phyloP scores from a whole-genome alignment of 208 protist species.

The Leishmania aethiopica region DNA sequence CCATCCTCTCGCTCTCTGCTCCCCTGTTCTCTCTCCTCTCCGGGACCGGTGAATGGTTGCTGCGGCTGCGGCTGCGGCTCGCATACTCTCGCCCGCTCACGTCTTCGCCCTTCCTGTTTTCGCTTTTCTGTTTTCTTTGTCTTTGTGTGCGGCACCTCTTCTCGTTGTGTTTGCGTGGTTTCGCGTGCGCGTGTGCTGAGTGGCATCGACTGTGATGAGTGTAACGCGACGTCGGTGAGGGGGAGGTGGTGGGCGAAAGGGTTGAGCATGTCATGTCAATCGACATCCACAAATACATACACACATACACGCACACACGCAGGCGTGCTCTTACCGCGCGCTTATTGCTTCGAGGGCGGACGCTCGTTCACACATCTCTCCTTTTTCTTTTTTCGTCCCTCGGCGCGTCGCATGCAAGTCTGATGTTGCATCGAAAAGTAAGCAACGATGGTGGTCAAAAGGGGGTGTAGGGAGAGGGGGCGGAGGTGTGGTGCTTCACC shows the following conservation, averaged over 20 bases:
- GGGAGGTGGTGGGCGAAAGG: background rate
- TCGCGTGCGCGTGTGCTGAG: too few relatives aligned
- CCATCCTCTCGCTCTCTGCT: background rate
- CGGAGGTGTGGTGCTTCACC: background rate
- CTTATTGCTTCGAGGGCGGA: background rate
- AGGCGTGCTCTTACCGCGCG: background rate
- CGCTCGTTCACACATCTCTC: background rate
- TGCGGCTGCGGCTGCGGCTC: background rate
- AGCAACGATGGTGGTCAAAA: background rate
- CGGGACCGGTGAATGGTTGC: background rate
- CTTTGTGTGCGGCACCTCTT: background rate
- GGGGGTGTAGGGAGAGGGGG: background rate
- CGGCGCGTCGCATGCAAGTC: background rate
- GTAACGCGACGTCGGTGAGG: background rate
- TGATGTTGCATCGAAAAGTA: background rate
- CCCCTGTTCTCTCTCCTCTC: slow-evolving; percentile 5
- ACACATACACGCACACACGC: background rate
- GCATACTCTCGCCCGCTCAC: background rate
- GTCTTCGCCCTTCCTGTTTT: background rate
- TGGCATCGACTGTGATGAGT: background rate
- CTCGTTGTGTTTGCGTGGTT: background rate
- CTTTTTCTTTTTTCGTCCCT: background rate
- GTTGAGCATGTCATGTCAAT: background rate
- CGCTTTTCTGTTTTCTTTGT: background rate
- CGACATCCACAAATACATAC: background rate